Evolutionary conservation across 495 filamentous ascomycete species (phyloP), one percentile per base, ranked within the genome.

Genomic region (Peziza echinospora): DNA sequence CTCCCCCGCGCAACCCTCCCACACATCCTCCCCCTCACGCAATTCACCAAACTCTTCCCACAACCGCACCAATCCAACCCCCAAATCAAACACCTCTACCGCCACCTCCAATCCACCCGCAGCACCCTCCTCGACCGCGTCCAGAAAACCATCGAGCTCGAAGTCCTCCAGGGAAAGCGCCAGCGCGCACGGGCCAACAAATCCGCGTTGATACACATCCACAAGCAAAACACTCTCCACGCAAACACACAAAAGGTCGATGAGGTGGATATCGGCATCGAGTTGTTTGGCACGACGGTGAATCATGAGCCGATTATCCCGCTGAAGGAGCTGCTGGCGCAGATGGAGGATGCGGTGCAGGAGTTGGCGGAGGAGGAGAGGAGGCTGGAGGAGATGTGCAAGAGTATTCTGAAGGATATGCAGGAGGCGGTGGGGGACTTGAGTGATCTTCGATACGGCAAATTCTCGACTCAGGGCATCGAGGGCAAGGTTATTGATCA

Each of bases 361-460:
- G 70, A 72, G 53, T 63, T 89, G 23, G 77, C 86, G 57, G 66
- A 60, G 17, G 78, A 87, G 48, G 71, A 83, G 49, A 60, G 64
- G 44, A 63, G 57, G 22, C 61, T 83, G 23, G 78, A 84, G 51
- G 57, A 68, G 44, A 76, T 87, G 49, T 74, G 80, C 26, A 65
- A 71, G 0, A 49, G 52, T 2, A 63, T 84, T 10, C 58, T 84
- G 24, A 65, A 68, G 8, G 68, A 76, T 26, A 69, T 85, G 40
- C 67, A 68, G 47, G 64, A 68, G 25, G 77, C 70, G 0, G 71
- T 84, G 25, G 77, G 76, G 23, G 72, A 73, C 41, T 60, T 92
- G 64, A 87, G 82, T 56, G 83, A 89, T 57, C 68, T 91, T 23
- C 77, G 81, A 40, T 89, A 87, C 54, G 82, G 84, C 26, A 78